A percentile compares a stretch with the other conserved stretches of the same genome.
Conservation (phyloP, 2,329 filamentous ascomycete genomes). For the Penicillium sp. region DNA sequence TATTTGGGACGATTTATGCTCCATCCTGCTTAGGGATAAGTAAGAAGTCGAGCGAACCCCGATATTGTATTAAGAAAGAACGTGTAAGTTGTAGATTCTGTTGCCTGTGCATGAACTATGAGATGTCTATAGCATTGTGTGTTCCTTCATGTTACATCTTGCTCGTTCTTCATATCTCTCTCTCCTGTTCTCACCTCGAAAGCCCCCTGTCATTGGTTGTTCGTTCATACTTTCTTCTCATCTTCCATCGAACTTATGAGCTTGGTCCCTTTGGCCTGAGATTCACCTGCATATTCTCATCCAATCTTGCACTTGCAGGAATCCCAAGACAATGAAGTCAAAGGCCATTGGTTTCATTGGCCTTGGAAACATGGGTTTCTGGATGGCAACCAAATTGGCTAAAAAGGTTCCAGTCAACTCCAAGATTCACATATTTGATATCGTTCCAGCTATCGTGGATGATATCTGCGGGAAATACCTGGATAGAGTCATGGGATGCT, state of each 20-base stretch:
- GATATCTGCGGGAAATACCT: background rate
- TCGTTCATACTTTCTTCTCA: background rate
- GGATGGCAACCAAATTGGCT: constrained; percentile 12
- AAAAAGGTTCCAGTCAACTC: constrained; percentile 5
- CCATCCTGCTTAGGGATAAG: no score
- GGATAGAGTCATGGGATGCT: background rate
- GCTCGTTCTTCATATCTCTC: background rate
- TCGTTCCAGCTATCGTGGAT: background rate
- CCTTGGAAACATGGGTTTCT: constrained; percentile 15
- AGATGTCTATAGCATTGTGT: background rate
- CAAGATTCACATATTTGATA: constrained; percentile 10
- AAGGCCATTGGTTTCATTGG: constrained; percentile 16
- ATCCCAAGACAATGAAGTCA: background rate
- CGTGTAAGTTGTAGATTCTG: background rate
- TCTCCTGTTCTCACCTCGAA: background rate
- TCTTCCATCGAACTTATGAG: background rate
- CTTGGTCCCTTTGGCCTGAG: background rate
- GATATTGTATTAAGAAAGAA: no score
- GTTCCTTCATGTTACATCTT: background rate
- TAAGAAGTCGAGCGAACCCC: no score
- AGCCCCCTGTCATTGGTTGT: background rate
- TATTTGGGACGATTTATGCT: no score
- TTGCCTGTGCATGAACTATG: background rate
- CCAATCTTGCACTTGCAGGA: background rate
- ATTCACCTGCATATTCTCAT: background rate